Percentiles rank a stretch among this genome's conserved stretches.
These are phyloP conservation scores for Morella rubra DNA, from an alignment of 306 rosid species.

Conservation along the genomic window DNA sequence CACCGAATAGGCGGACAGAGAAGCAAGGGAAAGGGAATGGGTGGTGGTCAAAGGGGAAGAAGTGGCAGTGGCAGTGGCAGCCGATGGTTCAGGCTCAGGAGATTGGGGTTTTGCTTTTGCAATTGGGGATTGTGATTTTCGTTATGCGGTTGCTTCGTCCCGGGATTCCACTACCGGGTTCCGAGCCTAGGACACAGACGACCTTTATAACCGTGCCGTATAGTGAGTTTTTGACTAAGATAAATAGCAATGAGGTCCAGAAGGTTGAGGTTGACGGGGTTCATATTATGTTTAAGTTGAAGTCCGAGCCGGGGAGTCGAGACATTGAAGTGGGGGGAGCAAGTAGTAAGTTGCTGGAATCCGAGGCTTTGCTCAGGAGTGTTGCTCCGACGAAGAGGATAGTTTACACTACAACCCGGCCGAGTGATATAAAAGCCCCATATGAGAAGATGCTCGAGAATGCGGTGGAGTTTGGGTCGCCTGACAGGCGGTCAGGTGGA, in stretches of 20 bases:
- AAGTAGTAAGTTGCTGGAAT: conserved; percentile 63
- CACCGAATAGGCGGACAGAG: conserved; percentile 64
- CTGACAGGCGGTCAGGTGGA: conserved; percentile 88
- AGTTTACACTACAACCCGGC: conserved; percentile 88
- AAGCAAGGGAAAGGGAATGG: conserved; percentile 69
- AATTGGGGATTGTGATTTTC: conserved; percentile 75
- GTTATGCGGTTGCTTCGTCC: conserved; percentile 85
- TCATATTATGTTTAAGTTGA: conserved; percentile 85
- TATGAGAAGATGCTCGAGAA: conserved; percentile 94
- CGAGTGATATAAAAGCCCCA: conserved; percentile 85
- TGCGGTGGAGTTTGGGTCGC: conserved; percentile 93
- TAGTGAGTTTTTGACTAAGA: conserved; percentile 82
- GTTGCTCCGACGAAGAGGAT: conserved; percentile 77
- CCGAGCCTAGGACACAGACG: conserved; percentile 74
- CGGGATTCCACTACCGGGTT: conserved; percentile 79
- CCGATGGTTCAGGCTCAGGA: conserved; percentile 81
- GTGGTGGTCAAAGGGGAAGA: conserved; percentile 77
- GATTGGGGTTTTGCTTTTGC: conserved; percentile 74
- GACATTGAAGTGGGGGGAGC: conserved; percentile 48
- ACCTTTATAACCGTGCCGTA: conserved; percentile 79
- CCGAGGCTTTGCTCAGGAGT: conserved; percentile 23
- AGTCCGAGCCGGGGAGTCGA: conserved; percentile 47
- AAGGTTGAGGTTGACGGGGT: conserved; percentile 98
- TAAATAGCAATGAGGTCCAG: conserved; percentile 74
- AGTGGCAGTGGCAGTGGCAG: conserved; percentile 94